Evolutionary conservation across 805 yeast species (phyloP), one percentile per base, ranked within the genome.

Genomic region (Saturnispora diversa): DNA sequence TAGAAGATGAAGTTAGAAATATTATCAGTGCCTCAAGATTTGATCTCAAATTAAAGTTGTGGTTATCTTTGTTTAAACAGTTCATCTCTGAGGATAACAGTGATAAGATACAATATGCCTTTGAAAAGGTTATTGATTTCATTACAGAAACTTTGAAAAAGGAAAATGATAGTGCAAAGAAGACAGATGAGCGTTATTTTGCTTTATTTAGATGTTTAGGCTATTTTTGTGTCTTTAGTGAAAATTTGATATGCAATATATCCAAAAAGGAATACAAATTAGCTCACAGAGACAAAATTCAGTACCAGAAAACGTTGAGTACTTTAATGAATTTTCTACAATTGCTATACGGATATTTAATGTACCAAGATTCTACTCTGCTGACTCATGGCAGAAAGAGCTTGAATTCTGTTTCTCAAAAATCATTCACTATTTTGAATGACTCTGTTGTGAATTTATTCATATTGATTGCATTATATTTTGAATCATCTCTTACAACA

Each of bases 11-110:
- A 6, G 77, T 86, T 56, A 64, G 69, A 17, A 58, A 64, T 10
- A 85, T 90, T 52, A 64, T 92, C 12, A 60, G 65, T 3, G 65
- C 64, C 10, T 76, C 94, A 0, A 75, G 92, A 0, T 63, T 81
- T 17, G 80, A 75, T 17, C 69, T 86, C 54, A 74, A 74, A 42
- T 61, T 87, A 28, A 78, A 79, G 40, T 60, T 92, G 2, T 88
- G 97, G 94, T 75, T 74, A 24, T 68, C 81, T 19, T 62, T 88
- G 13, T 68, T 85, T 35, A 74, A 71, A 46, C 70, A 70, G 41
- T 84, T 81, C 50, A 54, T 59, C 11, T 54, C 53, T 3, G 50
- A 55, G 15, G 31, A 46, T 2, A 51, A 62, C 17, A 31, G 59
- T 2, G 56, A 57, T 0, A 65, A 69, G 19, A 66, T 70, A 25